Evolutionary conservation across 169 alveolate genomes (phyloP), one percentile per base, ranked within the genome.

Genomic region (Eimeria acervulina): DNA sequence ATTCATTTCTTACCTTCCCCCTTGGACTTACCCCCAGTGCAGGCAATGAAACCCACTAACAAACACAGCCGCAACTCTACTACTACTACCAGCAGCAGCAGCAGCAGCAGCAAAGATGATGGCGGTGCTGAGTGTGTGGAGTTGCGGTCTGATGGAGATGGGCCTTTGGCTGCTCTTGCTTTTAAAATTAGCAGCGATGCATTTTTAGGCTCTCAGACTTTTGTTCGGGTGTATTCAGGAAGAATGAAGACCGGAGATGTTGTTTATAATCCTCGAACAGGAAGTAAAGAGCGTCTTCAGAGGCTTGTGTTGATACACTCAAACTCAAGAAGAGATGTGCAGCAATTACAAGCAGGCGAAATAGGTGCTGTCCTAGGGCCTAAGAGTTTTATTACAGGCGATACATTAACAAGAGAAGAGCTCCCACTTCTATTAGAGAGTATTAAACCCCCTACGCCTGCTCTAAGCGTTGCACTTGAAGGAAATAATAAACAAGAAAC

Each of bases 1-100:
- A 89, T 98, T 19, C 98, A 98, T 72, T 98, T 98, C 95, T 96
- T 99, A 38, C 99, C 99, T 19, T 94, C 98, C 21, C 99, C 99
- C 19, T 51, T 84, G n/a, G 98, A 97, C 38, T 26, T 3, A 78
- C 91, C 91, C 10, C 81, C 61, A 8, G 42, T 59, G 26, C 36
- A 2, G 90, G 66, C 44, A 19, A 6, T 31, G 28, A n/a, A 28
- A 36, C 21, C 10, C 7, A 66, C 28, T 5, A 28, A 5, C 7
- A 23, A 66, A 17, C 5, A 47, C 19, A 47, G 5, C 5, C 5
- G 12, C 61, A 8, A n/a, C 26, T 21, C 8, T 78, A n/a, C 26
- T 40, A 23, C 52, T 78, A 26, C 72, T 78, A 26, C 88, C 33
- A 19, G 8, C 91, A 83, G 68, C 47, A 38, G 68, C 36, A 42